phyloP scores from a whole-genome alignment of 768 basidiomycete genomes.

The Leccinum arenicola region DNA sequence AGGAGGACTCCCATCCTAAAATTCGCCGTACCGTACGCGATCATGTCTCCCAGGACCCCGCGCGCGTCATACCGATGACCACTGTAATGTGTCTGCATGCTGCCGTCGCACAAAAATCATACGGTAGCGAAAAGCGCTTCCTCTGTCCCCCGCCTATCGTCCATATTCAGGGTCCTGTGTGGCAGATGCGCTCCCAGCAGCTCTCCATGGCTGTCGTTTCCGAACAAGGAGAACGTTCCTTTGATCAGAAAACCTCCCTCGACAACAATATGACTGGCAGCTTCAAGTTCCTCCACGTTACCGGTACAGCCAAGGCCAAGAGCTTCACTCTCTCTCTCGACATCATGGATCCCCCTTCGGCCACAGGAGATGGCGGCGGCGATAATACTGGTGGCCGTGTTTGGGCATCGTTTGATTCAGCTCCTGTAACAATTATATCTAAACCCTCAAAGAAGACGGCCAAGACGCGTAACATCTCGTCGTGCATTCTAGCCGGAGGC shows the following conservation, averaged over 20 bases:
- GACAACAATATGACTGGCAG: conserved; percentile 84
- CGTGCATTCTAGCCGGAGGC: conserved; percentile 85
- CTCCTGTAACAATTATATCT: conserved; percentile 91
- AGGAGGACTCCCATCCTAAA: conserved; percentile 66
- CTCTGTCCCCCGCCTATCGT: conserved; percentile 92
- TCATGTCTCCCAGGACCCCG: conserved; percentile 72
- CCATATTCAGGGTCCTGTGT: conserved; percentile 85
- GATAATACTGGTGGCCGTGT: conserved; percentile 53
- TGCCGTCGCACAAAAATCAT: conserved; percentile 93
- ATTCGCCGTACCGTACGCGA: conserved; percentile 83
- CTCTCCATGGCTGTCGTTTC: conserved; percentile 85
- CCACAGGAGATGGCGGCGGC: conserved; percentile 37
- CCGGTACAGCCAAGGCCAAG: conserved; percentile 85
- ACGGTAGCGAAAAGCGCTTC: conserved; percentile 93
- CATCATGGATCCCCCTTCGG: conserved; percentile 71
- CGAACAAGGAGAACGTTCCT: conserved; percentile 78
- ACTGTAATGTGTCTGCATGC: conserved; percentile 89
- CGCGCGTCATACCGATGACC: conserved; percentile 82
- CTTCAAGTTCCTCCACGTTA: conserved; percentile 91
- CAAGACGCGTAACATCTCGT: conserved; percentile 89
- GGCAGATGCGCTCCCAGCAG: conserved; percentile 78
- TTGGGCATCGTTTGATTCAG: conserved; percentile 92
- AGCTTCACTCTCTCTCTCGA: conserved; percentile 85
- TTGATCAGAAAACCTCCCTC: conserved; percentile 79
- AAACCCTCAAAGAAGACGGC: conserved; percentile 97